Evolutionary conservation across 805 yeast genomes (phyloP), one percentile per base, ranked within the genome.

Genomic region (Kodamaea nitidulidarum): DNA sequence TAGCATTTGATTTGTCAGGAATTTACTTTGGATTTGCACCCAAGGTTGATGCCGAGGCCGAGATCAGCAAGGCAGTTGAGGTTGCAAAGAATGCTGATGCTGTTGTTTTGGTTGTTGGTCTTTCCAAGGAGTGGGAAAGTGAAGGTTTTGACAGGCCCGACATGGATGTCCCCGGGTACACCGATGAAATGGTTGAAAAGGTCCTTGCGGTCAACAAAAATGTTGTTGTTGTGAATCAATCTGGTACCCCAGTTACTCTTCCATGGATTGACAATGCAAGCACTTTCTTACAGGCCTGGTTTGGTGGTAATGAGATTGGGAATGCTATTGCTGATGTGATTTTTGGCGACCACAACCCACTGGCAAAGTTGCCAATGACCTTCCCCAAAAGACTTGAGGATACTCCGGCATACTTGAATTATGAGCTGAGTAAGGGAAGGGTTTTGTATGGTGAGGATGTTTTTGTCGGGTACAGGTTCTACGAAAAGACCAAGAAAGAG

Each of bases 361-460:
- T 73, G 42, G 86, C 82, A 35, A 78, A 76, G 52, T 60, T 79
- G 39, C 61, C 82, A 2, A 52, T 79, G 44, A 61, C 81, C 4
- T 78, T 73, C 70, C 84, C 84, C 25, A 52, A 61, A 39, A 65
- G 57, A 44, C 48, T 65, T 34, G 67, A 73, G 48, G 81, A 79
- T 55, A 76, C 73, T 45, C 84, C 84, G 9, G 69, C 82, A 0
- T 78, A 54, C 56, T 56, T 76, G 50, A 76, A 70, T 58, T 76
- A 62, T 61, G 60, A 62, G 24, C 62, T 79, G 7, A 72, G 72
- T 50, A 67, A 67, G 50, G 83, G 84, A 32, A 60, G 71, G 38
- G 76, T 71, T 21, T 50, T 73, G 40, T 81, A 80, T 48, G 84
- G 85, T 42, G 87, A 81, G 55, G 84, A 79, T 51, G 73, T 80